Evolutionary conservation across 1,139 yeast genomes (phyloP).

Genomic region (Kodamaea sp.): DNA sequence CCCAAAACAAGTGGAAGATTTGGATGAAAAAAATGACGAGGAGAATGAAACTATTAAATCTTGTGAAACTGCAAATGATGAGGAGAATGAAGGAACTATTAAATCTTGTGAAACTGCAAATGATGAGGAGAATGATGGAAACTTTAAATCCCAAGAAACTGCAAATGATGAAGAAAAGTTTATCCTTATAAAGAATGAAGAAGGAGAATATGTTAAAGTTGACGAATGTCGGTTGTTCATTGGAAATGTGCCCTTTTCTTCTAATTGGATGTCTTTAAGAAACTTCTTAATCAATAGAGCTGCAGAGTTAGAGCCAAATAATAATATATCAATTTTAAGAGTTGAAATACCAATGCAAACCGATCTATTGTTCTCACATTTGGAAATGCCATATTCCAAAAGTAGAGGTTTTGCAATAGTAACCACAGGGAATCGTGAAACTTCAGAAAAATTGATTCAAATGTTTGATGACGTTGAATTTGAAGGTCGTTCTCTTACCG

Average conservation of each 20-base stretch:
- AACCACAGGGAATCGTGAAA: slow-evolving; percentile 44
- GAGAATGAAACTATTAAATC: no score
- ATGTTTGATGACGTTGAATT: slow-evolving; percentile 49
- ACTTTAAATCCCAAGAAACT: not conserved
- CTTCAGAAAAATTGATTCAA: slow-evolving; percentile 50
- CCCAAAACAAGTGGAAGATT: slow-evolving; percentile 1
- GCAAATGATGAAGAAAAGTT: slow-evolving; percentile 13
- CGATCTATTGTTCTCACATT: slow-evolving; percentile 1
- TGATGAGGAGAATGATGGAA: no score
- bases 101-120: not conserved
- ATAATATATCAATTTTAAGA: slow-evolving; percentile 31
- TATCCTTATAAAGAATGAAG: slow-evolving; percentile 23
- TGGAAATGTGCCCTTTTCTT: slow-evolving; percentile 56
- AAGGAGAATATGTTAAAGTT: slow-evolving; percentile 28
- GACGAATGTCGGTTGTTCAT: slow-evolving; percentile 44
- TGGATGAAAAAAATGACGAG: not conserved
- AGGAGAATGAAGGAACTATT: slow-evolving; percentile 9
- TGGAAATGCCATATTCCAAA: slow-evolving; percentile 10
- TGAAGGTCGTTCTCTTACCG: slow-evolving; percentile 58
- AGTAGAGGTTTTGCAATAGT: slow-evolving; percentile 68
- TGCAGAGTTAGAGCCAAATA: slow-evolving; percentile 27
- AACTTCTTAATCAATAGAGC: slow-evolving; percentile 38
- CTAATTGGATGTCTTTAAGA: slow-evolving; percentile 56
- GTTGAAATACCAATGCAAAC: slow-evolving; percentile 52
- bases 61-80: slow-evolving; percentile 2